A percentile compares a stretch with the other conserved stretches of the same genome.
Conservation (phyloP, 2,329 filamentous ascomycete species). For the Epichloe typhina region DNA sequence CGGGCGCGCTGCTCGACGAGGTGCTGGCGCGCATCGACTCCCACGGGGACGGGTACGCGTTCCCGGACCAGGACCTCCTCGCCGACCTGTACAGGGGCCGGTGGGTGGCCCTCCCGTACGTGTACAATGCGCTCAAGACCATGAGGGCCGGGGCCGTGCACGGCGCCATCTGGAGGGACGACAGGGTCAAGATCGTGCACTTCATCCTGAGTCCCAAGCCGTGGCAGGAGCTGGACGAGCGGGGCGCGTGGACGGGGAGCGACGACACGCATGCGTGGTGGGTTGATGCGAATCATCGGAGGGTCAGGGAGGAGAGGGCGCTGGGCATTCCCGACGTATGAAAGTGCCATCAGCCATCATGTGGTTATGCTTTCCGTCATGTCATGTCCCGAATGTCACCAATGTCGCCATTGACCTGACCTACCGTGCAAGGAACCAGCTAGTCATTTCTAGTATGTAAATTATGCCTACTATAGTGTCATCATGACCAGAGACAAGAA, state of each 20-base stretch:
- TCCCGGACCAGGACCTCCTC: constrained; percentile 47
- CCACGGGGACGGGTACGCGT: constrained; percentile 35
- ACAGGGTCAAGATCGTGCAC: constrained; percentile 46
- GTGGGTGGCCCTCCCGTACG: constrained; percentile 46
- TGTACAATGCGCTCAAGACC: constrained; percentile 52
- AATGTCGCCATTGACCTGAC: too few relatives aligned
- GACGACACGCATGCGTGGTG: constrained; percentile 44
- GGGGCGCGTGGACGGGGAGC: constrained; percentile 29
- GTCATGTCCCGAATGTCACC: too few relatives aligned
- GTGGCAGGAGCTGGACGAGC: constrained; percentile 38
- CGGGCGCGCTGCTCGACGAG: constrained; percentile 29
- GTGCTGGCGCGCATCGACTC: constrained; percentile 38
- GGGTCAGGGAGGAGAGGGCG: constrained; percentile 27
- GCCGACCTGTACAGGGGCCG: constrained; percentile 39
- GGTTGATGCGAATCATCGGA: constrained; percentile 33
- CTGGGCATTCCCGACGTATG: constrained; percentile 18
- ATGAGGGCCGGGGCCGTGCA: constrained; percentile 41
- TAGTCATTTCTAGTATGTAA: too few relatives aligned
- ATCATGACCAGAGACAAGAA: too few relatives aligned
- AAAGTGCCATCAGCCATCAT: background rate
- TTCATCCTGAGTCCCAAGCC: constrained; percentile 50
- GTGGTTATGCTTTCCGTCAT: too few relatives aligned
- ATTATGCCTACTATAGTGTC: too few relatives aligned
- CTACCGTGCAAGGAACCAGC: too few relatives aligned
- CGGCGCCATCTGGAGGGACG: constrained; percentile 42